A percentile compares a stretch with the other conserved stretches of the same genome.
These are phyloP conservation scores for Cordyceps sp. DNA, from an alignment of 2,329 filamentous ascomycete species.

Conservation along the genomic window DNA sequence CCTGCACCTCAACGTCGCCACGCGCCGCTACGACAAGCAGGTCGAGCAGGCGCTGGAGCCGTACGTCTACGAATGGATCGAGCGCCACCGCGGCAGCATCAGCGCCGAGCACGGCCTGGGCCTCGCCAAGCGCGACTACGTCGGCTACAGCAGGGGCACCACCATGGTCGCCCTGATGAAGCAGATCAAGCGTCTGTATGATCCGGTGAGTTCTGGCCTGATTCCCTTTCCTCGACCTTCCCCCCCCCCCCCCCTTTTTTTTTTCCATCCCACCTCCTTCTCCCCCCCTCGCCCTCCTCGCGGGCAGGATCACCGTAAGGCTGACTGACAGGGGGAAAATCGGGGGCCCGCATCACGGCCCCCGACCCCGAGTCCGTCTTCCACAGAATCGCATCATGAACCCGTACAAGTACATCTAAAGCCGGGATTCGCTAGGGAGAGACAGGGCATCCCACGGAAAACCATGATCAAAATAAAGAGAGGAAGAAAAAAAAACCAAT, in stretches of 20 bases:
- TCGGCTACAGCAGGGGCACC: slow-evolving; percentile 80
- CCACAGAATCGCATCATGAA: slow-evolving; percentile 92
- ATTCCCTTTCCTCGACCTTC: too few relatives aligned
- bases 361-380: neutral
- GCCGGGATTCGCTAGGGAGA: too few relatives aligned
- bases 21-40: slow-evolving; percentile 66
- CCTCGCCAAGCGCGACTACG: slow-evolving; percentile 87
- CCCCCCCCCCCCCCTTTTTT: slow-evolving; percentile 2
- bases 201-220: slow-evolving; percentile 85
- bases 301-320: neutral
- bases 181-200: slow-evolving; percentile 85
- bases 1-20: slow-evolving; percentile 79
- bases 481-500: neutral
- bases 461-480: too few relatives aligned
- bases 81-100: slow-evolving; percentile 76
- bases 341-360: neutral
- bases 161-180: slow-evolving; percentile 86
- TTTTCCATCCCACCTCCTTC: neutral
- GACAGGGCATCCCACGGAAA: too few relatives aligned
- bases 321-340: neutral
- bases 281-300: neutral
- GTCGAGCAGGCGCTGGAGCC: slow-evolving; percentile 84
- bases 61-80: slow-evolving; percentile 95
- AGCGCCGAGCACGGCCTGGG: slow-evolving; percentile 93
- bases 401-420: slow-evolving; percentile 95